Percentiles rank a stretch among this genome's conserved stretches.
Conservation (phyloP, 2,329 filamentous ascomycete genomes). For the Xylaria sp. region DNA sequence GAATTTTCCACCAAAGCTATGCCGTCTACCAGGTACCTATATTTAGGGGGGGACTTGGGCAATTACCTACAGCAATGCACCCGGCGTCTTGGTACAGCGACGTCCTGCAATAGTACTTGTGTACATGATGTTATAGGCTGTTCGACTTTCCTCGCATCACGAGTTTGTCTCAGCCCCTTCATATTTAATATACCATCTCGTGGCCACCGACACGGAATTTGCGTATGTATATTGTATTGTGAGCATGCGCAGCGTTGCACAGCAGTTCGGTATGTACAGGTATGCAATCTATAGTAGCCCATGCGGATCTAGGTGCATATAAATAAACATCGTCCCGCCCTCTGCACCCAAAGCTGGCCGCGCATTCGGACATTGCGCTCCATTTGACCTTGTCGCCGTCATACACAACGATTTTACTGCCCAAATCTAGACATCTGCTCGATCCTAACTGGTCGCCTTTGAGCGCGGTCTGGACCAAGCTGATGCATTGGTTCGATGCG, state of each 20-base stretch:
- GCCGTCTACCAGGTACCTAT: background rate
- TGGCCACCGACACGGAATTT: slow-evolving; percentile 17
- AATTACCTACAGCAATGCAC: background rate
- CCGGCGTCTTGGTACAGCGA: background rate
- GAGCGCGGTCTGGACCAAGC: slow-evolving; percentile 21
- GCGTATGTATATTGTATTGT: background rate
- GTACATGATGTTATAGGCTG: background rate
- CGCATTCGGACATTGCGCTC: slow-evolving; percentile 34
- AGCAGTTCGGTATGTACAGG: background rate
- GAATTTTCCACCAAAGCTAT: slow-evolving; percentile 10
- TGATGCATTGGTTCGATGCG: slow-evolving; percentile 28
- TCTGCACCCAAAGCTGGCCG: slow-evolving; percentile 29
- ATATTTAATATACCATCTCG: slow-evolving; percentile 3
- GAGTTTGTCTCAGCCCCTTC: background rate
- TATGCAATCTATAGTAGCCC: background rate
- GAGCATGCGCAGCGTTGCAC: no score
- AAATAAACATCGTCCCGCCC: slow-evolving; percentile 15
- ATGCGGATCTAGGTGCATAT: slow-evolving; percentile 1
- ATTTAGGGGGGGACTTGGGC: background rate
- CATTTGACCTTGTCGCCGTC: slow-evolving; percentile 42
- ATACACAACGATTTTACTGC: slow-evolving; percentile 9
- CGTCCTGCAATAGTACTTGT: background rate
- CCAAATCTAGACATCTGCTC: slow-evolving; percentile 29
- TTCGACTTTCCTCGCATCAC: background rate
- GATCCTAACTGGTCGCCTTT: slow-evolving; percentile 34